These are phyloP conservation scores for Leonotis leonurus DNA, from an alignment of 257 asterid genomes.

Conservation along the genomic window DNA sequence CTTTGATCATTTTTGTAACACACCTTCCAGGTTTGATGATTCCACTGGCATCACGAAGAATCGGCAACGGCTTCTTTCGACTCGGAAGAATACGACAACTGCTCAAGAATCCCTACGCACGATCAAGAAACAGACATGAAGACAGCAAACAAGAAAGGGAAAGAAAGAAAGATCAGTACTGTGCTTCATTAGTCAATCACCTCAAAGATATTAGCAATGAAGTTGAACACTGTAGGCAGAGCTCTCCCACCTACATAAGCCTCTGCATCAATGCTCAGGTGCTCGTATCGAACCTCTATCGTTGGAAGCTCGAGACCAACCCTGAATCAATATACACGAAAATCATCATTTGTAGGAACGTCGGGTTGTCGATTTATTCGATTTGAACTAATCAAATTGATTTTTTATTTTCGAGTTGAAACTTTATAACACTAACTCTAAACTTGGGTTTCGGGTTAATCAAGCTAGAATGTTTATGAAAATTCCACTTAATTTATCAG, in stretches of 20 bases:
- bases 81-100: constrained; percentile 51
- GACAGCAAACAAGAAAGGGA: too few relatives aligned
- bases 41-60: constrained; percentile 68
- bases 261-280: constrained; percentile 70
- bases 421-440: too few relatives aligned
- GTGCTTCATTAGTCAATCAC: too few relatives aligned
- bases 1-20: not conserved
- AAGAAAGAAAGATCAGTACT: too few relatives aligned
- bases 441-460: too few relatives aligned
- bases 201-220: constrained; percentile 59
- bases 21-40: constrained; percentile 89
- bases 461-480: too few relatives aligned
- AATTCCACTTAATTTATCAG: too few relatives aligned
- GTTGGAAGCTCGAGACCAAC: constrained; percentile 81
- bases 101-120: constrained; percentile 54
- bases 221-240: constrained; percentile 70
- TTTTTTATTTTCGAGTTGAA: too few relatives aligned
- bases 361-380: too few relatives aligned
- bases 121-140: not conserved
- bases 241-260: constrained; percentile 85
- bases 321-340: too few relatives aligned
- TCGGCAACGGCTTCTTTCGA: constrained; percentile 62
- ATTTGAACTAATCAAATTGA: not conserved
- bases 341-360: too few relatives aligned
- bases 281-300: constrained; percentile 76